These are phyloP conservation scores for Boletus barrowsii DNA, from an alignment of 768 basidiomycete genomes.

Conservation along the genomic window DNA sequence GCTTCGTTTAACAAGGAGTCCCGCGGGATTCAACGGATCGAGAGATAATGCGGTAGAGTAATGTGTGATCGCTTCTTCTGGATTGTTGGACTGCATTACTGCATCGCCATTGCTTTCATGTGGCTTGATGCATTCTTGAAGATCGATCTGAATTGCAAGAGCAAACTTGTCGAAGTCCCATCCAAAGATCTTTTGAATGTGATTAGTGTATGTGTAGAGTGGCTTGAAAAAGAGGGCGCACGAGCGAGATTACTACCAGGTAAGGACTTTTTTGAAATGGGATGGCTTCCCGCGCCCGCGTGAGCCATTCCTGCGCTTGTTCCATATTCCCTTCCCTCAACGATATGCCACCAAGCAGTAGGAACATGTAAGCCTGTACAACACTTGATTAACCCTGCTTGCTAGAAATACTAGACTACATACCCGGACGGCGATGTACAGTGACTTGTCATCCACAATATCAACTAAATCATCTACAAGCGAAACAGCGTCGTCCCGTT, in stretches of 20 bases:
- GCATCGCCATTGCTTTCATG: background rate
- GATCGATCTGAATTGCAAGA: background rate
- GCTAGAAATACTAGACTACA: too few species aligned
- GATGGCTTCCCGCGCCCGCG: too few species aligned
- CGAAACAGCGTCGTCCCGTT: too few species aligned
- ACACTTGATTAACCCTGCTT: too few species aligned
- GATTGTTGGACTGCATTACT: background rate
- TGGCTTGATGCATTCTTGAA: background rate
- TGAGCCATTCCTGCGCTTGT: too few species aligned
- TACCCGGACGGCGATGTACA: too few species aligned
- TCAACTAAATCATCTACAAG: too few species aligned
- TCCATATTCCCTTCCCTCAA: too few species aligned
- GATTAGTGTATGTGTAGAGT: background rate
- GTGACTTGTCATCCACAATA: too few species aligned
- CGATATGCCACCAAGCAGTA: background rate
- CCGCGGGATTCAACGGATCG: background rate
- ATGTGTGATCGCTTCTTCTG: background rate
- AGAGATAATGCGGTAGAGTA: slow-evolving; percentile 13
- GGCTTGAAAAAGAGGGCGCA: background rate
- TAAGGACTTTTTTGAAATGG: too few species aligned
- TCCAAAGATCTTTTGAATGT: slow-evolving; percentile 2
- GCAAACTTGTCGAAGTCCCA: slow-evolving; percentile 7
- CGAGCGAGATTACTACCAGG: too few species aligned
- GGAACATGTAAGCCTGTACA: too few species aligned
- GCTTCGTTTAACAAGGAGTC: slow-evolving; percentile 11